Conservation (phyloP, 768 basidiomycete genomes). For the Gautieria morchelliformis region DNA sequence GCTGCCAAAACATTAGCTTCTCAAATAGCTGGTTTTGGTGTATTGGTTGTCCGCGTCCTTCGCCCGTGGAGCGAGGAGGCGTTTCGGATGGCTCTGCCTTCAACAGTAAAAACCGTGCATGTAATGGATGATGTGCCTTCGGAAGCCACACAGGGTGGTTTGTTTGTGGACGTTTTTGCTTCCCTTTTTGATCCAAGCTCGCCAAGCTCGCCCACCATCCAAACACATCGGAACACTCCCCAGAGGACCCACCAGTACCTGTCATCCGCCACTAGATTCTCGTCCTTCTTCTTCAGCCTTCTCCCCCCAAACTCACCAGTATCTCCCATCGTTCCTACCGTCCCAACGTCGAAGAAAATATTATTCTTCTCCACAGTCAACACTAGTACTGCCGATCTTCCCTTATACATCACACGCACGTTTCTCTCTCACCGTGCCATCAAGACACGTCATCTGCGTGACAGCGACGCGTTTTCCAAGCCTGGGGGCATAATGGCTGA, state of each 20-base stretch:
- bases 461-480: slow-evolving; percentile 69
- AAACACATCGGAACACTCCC: slow-evolving; percentile 51
- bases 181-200: slow-evolving; percentile 33
- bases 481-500: slow-evolving; percentile 61
- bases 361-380: slow-evolving; percentile 54
- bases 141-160: slow-evolving; percentile 46
- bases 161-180: slow-evolving; percentile 63
- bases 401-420: slow-evolving; percentile 45
- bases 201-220: slow-evolving; percentile 29
- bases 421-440: slow-evolving; percentile 42
- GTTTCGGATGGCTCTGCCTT: slow-evolving; percentile 52
- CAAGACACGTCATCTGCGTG: slow-evolving; percentile 50
- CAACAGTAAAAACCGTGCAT: slow-evolving; percentile 47
- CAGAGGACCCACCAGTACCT: slow-evolving; percentile 44
- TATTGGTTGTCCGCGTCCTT: slow-evolving; percentile 67
- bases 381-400: slow-evolving; percentile 41
- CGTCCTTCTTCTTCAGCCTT: slow-evolving; percentile 27
- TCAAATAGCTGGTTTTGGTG: slow-evolving; percentile 42
- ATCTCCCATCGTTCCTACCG: slow-evolving; percentile 13
- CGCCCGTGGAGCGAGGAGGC: slow-evolving; percentile 71
- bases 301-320: slow-evolving; percentile 17
- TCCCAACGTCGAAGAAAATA: slow-evolving; percentile 33
- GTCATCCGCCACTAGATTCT: slow-evolving; percentile 33
- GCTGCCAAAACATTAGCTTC: slow-evolving; percentile 43
- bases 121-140: slow-evolving; percentile 75